Evolutionary conservation across 176 grass and related monocot species (phyloP), one percentile per base, ranked within the genome.

Genomic region (Guadua angustifolia): DNA sequence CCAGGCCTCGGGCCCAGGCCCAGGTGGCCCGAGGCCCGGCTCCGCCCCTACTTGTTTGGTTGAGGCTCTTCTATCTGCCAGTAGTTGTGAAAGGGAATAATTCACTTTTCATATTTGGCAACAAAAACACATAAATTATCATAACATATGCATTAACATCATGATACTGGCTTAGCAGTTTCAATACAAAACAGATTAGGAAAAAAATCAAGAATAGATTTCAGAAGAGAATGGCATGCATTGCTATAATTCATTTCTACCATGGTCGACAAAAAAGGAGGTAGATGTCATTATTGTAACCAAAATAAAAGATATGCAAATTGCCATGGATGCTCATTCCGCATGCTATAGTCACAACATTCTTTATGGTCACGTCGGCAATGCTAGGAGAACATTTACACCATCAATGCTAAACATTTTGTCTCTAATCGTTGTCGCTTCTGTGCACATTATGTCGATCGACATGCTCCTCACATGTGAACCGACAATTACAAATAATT

Each of bases 51-150:
- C 80, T 52, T 85, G 76, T 58, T 88, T 79, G 66, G 32, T 69
- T 83, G 88, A 79, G 16, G 69, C 51, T 85, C 73, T 93, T 80
- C 63, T 98, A 83, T 98, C 93, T 64, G 89, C 64, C 83, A 98
- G 87, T 80, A 98, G 59, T 93, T 98, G 85, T 14, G 74, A 78
- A 59, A 18, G 49, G 2, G 17, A 43, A 59, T 18, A 44, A 51
- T 44, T 25, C 45, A 51, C 13, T 66, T 77, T 29, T 69, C 26
- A n/a, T 73, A 56, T 43, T 73, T 68, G 86, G 51, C 40, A 29
- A 47, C 65, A 71, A 12, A 47, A 56, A 82, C 10, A 66, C 55
- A 25, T 73, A 75, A 74, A 73, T 52, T 86, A 62, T 66, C n/a
- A 81, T 42, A 74, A 53, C 58, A 43, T 11, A 5, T n/a, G 66